A percentile compares a stretch with the other conserved stretches of the same genome.
These are phyloP conservation scores for Metarhizium brunneum DNA, from an alignment of 2,329 filamentous ascomycete genomes.

Conservation along the genomic window DNA sequence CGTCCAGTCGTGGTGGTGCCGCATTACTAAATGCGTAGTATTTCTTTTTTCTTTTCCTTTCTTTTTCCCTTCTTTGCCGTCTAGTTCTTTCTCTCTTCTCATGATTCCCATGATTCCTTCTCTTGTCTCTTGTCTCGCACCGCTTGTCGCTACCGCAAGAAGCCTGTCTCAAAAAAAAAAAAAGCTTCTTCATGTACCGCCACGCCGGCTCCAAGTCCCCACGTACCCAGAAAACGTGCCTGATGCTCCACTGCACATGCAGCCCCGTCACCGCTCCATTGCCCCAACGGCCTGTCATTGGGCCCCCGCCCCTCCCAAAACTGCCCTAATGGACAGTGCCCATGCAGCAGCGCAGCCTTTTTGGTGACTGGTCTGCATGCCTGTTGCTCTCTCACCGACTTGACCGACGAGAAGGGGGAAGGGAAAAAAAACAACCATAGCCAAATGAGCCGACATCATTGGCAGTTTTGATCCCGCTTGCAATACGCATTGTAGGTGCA, in stretches of 20 bases:
- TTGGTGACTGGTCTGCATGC: not conserved
- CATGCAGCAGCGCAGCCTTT: not conserved
- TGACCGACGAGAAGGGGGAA: conserved; percentile 3
- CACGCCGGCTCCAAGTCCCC: not conserved
- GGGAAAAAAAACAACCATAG: not conserved
- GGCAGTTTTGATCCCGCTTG: not conserved
- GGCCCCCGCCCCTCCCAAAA: conserved; percentile 8
- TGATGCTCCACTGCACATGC: conserved; percentile 5
- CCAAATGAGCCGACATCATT: not conserved
- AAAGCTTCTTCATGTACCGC: not conserved
- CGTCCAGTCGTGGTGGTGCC: not conserved
- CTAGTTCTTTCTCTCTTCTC: not conserved
- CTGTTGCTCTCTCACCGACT: conserved; percentile 8
- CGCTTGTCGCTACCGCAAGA: not conserved
- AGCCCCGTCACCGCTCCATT: conserved; percentile 12
- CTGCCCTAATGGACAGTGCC: not conserved
- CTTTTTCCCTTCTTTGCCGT: not conserved
- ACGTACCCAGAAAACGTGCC: conserved; percentile 5
- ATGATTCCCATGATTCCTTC: not conserved
- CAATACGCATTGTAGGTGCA: not conserved
- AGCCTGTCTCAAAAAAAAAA: not conserved
- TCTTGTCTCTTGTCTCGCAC: not conserved
- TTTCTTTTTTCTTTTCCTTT: not conserved
- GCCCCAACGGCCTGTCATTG: conserved; percentile 9
- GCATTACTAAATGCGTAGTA: not conserved